Base-by-base conservation (phyloP, 2,329 filamentous ascomycete species). In the Macrophomina tecta region DNA sequence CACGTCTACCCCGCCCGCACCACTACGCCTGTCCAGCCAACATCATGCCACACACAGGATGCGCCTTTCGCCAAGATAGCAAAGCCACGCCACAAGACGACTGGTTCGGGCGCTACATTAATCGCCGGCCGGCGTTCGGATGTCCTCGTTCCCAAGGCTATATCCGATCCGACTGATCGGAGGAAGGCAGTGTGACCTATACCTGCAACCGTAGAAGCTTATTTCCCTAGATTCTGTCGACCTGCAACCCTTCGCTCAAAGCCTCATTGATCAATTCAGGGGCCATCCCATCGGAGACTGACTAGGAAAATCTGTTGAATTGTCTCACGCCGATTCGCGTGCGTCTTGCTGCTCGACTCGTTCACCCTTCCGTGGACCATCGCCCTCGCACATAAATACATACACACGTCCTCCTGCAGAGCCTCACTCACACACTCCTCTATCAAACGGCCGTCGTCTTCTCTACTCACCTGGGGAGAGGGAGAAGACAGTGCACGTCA, bases 161-260 rank as follows among this genome's bases (percentile, higher is more conserved):
- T 60, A 60, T 60, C 56, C 56, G 56, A 60, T 60, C 56, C 56
- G 56, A 60, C 28, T 7, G 49, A 34, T 12, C 4, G 34, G 12
- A 5, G 12, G 28, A 9, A 4, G 14, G 53, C 14, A 16, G 34
- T 12, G 18, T 42, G 28, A 8, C 12, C 16, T 14, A 8, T n/a
- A n/a, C 5, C 8, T 23, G 12, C 56, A 18, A 11, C 16, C 36
- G 32, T 12, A 38, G 28, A 60, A 60, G 40, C 56, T 46, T 46
- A 60, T 46, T 60, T 60, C 56, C 56, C 56, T 40, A 16, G 38
- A 23, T 48, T 46, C 32, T 30, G 36, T 28, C 14, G 55, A 42
- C 23, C 42, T 5, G 16, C 8, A 45, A 18, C 42, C 42, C 42
- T 45, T 58, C 16, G 12, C 45, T 32, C 18, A n/a, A 42, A n/a